Evolutionary conservation across 75 land plant genomes (phyloP), one percentile per base, ranked within the genome.

Genomic region (Chamaecyparis obtusa): DNA sequence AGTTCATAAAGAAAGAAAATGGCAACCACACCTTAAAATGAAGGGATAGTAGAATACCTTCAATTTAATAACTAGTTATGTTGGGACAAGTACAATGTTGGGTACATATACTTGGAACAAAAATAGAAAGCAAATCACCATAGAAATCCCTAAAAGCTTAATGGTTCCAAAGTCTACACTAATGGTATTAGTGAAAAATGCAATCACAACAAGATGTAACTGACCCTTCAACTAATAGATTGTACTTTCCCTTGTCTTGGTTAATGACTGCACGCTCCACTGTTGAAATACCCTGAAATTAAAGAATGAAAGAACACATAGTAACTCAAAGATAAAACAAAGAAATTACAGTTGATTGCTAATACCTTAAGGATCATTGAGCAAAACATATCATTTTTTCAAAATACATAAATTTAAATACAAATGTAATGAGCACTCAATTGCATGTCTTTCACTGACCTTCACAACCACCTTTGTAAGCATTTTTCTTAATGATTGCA

Each of bases 151-250:
- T 32, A 15, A 15, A 75, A 13, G 37, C 6, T 76, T 37, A 76
- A 76, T 35, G 37, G 39, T 76, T 76, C 41, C 41, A 76, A 35
- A 35, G 43, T 9, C 69, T 51, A 84, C 16, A 46, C 56, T 37
- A n/a, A 30, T 14, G 14, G 32, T 67, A 86, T 15, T 41, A 83
- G 43, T 7, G 55, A 80, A 78, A 44, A 60, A 46, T 78, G 17
- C 51, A 16, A 79, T 37, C 33, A 33, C 13, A 56, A 67, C 51
- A 41, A 67, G 36, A 14, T 32, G 36, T 36, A 71, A 87, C 95
- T 89, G 54, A 97, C 99, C 99, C 99, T 93, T 97, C 99, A 19
- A 96, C 96, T 17, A 94, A 86, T 84, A 97, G 89, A 7, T 89
- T 90, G 86, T 91, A 94, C 87, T 89, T 87, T 33, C 90, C 91